Conservation (phyloP, 805 yeast species). For the Wickerhamiella shivajii region DNA sequence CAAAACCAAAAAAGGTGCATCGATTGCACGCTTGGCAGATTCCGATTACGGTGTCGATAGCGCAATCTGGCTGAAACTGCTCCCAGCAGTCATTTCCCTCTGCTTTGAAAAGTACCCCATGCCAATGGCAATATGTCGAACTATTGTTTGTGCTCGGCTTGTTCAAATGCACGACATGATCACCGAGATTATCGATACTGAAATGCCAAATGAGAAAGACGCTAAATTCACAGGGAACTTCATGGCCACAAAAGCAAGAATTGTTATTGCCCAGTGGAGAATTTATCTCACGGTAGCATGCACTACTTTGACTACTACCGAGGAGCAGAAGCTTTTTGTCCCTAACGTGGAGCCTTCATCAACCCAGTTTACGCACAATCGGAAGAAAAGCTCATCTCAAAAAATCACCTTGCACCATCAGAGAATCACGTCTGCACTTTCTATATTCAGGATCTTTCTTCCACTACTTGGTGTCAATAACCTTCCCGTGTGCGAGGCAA, state of each 20-base stretch:
- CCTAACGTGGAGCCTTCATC: slow-evolving; percentile 26
- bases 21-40: slow-evolving; percentile 67
- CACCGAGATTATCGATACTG: slow-evolving; percentile 18
- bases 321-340: slow-evolving; percentile 65
- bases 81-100: slow-evolving; percentile 56
- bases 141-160: slow-evolving; percentile 74
- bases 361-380: slow-evolving; percentile 32
- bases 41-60: slow-evolving; percentile 91
- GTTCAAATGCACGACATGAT: slow-evolving; percentile 50
- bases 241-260: slow-evolving; percentile 44
- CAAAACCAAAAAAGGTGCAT: slow-evolving; percentile 41
- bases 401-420: slow-evolving; percentile 75
- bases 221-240: slow-evolving; percentile 1
- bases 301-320: slow-evolving; percentile 76
- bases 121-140: slow-evolving; percentile 84
- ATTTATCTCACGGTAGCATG: slow-evolving; percentile 82
- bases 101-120: slow-evolving; percentile 77
- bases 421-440: slow-evolving; percentile 80
- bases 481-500: slow-evolving; percentile 61
- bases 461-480: slow-evolving; percentile 66
- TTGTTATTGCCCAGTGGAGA: slow-evolving; percentile 75
- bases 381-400: slow-evolving; percentile 59
- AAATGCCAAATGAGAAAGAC: slow-evolving; percentile 9
- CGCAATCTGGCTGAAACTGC: slow-evolving; percentile 87
- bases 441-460: slow-evolving; percentile 73